Base-by-base conservation (phyloP, 768 basidiomycete species). In the Kwoniella shandongensis region DNA sequence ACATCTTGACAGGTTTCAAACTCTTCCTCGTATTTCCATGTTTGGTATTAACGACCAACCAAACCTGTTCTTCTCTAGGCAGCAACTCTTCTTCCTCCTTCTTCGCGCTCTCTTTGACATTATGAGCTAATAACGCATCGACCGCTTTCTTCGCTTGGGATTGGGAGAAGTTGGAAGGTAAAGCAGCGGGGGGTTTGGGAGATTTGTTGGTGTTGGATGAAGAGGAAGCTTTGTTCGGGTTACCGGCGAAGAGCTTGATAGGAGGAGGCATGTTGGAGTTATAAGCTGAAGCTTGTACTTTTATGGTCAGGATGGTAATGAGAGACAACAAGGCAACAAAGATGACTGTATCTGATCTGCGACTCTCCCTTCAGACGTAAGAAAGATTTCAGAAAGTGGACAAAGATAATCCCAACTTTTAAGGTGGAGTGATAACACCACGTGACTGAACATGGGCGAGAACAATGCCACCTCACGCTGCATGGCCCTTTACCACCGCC, bases 41-140 rank as follows among this genome's bases (percentile, higher is more conserved):
- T 81, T 94, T 96, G 57, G 91, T 85, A 3, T 89, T 84, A 51
- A 98, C 81, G 64, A 88, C 86, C 18, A 99, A 82, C 89, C 91
- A 97, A 51, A 98, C 81, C 75, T 85, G 80, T 70, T 91, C 89
- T 67, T 93, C 91, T 75, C 85, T 88, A 44, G 83, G 83, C 5
- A 79, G 64, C 20, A 79, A 56, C 70, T 96, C 86, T 0, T 76
- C 84, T 74, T 89, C 85, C 57, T 86, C 84, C 56, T 82, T 80
- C 68, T 88, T 78, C 64, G 83, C 78, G 62, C 84, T 82, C 66
- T 81, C 80, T 72, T 88, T 86, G 45, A 79, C 69, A 42, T 86
- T 84, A 70, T 97, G 84, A 1, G 81, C 79, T 48, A 88, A 81
- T 17, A 99, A 82, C 0, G 93, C 88, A 0, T 85, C 82, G 7